Percentiles rank a stretch among this genome's conserved stretches.
phyloP scores from a whole-genome alignment of 1,284 basidiomycete genomes.

The Grifola frondosa region DNA sequence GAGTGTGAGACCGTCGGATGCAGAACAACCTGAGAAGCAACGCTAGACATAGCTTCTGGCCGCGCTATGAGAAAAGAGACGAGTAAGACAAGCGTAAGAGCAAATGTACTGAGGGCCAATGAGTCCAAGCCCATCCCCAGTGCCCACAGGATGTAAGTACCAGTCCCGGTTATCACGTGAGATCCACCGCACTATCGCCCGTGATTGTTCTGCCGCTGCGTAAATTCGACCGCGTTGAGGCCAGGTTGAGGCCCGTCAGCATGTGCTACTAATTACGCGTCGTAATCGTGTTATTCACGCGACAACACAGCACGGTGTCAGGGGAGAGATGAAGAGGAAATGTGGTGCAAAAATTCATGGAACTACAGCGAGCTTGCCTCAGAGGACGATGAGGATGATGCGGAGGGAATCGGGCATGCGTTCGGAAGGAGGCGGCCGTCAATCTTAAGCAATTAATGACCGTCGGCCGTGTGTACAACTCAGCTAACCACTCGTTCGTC shows the following conservation, averaged over 20 bases:
- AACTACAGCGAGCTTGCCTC: too few species aligned
- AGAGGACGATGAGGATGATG: too few species aligned
- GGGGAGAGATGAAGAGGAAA: too few species aligned
- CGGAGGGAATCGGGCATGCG: conserved; percentile 18
- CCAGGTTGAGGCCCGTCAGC: too few species aligned
- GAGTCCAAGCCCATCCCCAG: conserved; percentile 11
- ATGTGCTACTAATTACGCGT: too few species aligned
- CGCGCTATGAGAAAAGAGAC: conserved; percentile 1
- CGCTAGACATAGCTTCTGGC: conserved; percentile 49
- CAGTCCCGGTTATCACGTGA: conserved; percentile 19
- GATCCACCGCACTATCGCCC: neutral
- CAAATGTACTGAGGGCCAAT: neutral
- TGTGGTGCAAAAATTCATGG: too few species aligned
- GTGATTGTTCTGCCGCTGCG: too few species aligned
- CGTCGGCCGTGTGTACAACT: conserved; percentile 2
- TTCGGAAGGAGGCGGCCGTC: conserved; percentile 18
- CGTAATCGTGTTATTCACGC: too few species aligned
- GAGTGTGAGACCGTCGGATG: conserved; percentile 79
- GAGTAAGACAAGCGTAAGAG: conserved; percentile 3
- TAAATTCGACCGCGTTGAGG: too few species aligned
- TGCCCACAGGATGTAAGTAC: too few species aligned
- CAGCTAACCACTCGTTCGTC: conserved; percentile 12
- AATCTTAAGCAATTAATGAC: too few species aligned
- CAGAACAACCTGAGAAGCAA: conserved; percentile 77
- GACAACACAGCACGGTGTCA: too few species aligned